Base-by-base conservation (phyloP, 257 asterid genomes). In the Ballota nigra region DNA sequence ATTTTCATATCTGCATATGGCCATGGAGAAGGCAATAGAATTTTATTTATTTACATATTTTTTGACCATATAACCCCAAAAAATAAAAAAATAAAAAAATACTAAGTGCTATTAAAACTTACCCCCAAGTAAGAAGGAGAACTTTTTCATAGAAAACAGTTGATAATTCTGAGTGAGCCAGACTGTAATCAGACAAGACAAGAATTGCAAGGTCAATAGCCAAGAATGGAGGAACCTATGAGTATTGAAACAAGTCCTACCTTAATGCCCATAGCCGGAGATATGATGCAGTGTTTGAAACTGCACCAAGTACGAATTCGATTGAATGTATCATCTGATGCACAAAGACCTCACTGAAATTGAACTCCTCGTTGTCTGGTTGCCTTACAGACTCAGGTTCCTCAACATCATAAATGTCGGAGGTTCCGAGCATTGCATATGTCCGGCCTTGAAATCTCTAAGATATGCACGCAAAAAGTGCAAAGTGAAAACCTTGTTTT, bases 231-330 rank as follows among this genome's bases (percentile, higher is more conserved):
- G 68, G 53, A 16, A 47, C 53, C 56, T 36, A 60, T 9, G 57
- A 24, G 62, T 45, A 71, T 52, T 36, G 57, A 70, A 29, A 68
- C 13, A 8, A 77, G 38, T 65, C 40, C 19, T 70, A 92, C 98
- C 98, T 92, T 81, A 92, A 83, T 62, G 97, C 98, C 98, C 98
- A 92, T 33, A 92, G 87, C 73, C 97, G 89, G 73, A 90, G 98
- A 79, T 92, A 92, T 36, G 98, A 92, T 34, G 98, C 97, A 66
- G 98, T 92, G 73, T 92, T 92, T 68, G 98, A 90, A 76, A 92
- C 98, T 40, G 98, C 97, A 66, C 98, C 98, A 62, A 92, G 90
- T 31, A 92, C 96, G 66, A 92, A 92, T 84, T 92, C 98, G 68
- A 92, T 92, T 68, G 96, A 65, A 69, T 92, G 98, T 85, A 92